Base-by-base conservation (phyloP, 441 rosid species). In the Syzygium syzygioides region DNA sequence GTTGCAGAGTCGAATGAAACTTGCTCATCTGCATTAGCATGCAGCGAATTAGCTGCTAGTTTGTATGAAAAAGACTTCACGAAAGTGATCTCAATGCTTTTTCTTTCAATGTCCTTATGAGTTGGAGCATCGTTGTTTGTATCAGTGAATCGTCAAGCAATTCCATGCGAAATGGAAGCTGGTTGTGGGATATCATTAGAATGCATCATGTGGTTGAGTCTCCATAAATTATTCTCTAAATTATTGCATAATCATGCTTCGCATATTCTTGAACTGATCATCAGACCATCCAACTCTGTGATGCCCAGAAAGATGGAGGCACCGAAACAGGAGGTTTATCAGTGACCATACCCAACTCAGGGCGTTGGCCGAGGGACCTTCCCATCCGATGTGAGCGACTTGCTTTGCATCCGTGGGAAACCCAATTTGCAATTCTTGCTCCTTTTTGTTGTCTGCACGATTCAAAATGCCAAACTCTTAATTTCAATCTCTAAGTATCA, bases 401-500 rank as follows among this genome's bases (percentile, higher is more conserved):
- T 96, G 98, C 91, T 95, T 96, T 57, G 95, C 99, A 92, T 97
- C 97, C 79, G 98, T 97, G 66, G 99, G 99, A 34, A 89, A 79
- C 55, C 99, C 99, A 14, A 97, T 96, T 90, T 95, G 91, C 93
- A 97, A 90, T 90, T 96, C 98, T 86, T 91, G 91, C 89, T 95
- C 98, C 85, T 95, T 94, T 86, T 92, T 94, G 64, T 68, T 64
- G 25, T 95, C 98, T 95, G 91, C 90, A 86, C 62, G 15, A 87
- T 50, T 37, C 66, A 55, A 55, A 48, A 32, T 30, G 62, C 50
- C 48, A 30, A 32, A 34, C 59, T 34, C 50, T 7, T 57, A 34
- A 30, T 23, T 54, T 54, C 48, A 6, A 34, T 45, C 30, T 55
- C 87, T 37, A 41, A 1, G 17, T 23, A 76, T 76, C 83, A 23